These are phyloP conservation scores for Suillus spraguei DNA, from an alignment of 768 basidiomycete species.

Conservation along the genomic window DNA sequence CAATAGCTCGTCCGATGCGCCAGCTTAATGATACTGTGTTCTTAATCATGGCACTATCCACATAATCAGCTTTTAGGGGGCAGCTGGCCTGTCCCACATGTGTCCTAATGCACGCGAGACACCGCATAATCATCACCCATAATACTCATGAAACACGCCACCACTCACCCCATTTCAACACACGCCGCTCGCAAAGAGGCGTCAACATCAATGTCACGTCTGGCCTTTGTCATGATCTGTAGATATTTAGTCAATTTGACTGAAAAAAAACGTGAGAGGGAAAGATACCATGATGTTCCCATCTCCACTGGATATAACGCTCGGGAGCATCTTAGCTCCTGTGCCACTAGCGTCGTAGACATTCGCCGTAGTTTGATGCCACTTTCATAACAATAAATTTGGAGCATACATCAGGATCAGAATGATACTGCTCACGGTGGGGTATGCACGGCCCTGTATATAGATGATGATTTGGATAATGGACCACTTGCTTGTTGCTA, in stretches of 20 bases:
- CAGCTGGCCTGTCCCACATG: conserved; percentile 45
- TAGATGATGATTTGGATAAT: conserved; percentile 10
- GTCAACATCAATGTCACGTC: conserved; percentile 46
- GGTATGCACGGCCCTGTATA: conserved; percentile 39
- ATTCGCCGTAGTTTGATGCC: conserved; percentile 34
- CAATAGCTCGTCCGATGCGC: conserved; percentile 62
- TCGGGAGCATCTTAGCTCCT: conserved; percentile 34
- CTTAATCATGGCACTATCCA: conserved; percentile 44
- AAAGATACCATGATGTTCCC: conserved; percentile 36
- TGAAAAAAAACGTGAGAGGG: background rate
- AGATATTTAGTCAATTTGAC: conserved; percentile 13
- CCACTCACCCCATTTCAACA: conserved; percentile 49
- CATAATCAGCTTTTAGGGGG: conserved; percentile 40
- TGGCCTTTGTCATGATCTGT: conserved; percentile 46
- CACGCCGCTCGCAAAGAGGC: conserved; percentile 47
- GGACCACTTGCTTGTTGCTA: conserved; percentile 6
- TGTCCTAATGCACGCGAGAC: conserved; percentile 28
- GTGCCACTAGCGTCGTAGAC: conserved; percentile 31
- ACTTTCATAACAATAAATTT: conserved; percentile 21
- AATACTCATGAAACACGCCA: background rate
- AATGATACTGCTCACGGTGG: conserved; percentile 23
- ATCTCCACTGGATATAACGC: conserved; percentile 39
- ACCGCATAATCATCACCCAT: conserved; percentile 1
- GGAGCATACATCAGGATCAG: conserved; percentile 15
- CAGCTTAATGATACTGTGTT: conserved; percentile 63